Evolutionary conservation across 371 early-diverging fungal genomes (phyloP).

Genomic region (Mucor racemosus): DNA sequence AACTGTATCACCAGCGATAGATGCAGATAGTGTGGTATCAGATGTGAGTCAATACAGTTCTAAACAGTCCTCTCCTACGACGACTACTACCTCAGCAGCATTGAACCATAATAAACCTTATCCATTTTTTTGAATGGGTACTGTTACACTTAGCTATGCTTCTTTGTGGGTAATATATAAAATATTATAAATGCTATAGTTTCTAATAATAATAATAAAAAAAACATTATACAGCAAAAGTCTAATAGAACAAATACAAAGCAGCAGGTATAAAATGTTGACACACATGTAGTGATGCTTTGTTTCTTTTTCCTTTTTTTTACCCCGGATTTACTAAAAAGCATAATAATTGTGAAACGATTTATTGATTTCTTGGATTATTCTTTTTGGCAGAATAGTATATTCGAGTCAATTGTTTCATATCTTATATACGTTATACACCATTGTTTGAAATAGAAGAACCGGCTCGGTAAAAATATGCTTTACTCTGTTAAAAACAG

Average conservation of each 20-base stretch:
- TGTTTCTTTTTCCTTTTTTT: too few relatives aligned
- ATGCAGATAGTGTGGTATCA: slow-evolving; percentile 6
- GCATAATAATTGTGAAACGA: not conserved
- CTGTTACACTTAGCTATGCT: slow-evolving; percentile 14
- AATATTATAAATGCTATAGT: not conserved
- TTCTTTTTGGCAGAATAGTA: not conserved
- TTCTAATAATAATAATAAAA: too few relatives aligned
- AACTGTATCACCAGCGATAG: not conserved
- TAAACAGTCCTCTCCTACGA: not conserved
- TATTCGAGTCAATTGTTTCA: not conserved
- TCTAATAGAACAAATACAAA: too few relatives aligned
- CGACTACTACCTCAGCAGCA: not conserved
- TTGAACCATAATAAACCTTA: slow-evolving; percentile 12
- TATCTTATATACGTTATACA: not conserved
- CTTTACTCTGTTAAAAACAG: not conserved
- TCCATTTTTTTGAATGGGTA: slow-evolving; percentile 9
- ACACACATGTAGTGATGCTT: too few relatives aligned
- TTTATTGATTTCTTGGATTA: not conserved
- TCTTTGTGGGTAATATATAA: not conserved
- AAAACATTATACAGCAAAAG: too few relatives aligned
- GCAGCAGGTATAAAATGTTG: too few relatives aligned
- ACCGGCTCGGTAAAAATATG: not conserved
- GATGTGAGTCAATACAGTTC: slow-evolving; percentile 12
- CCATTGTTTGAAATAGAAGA: not conserved
- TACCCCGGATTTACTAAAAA: not conserved